Evolutionary conservation across 768 basidiomycete genomes (phyloP), one percentile per base, ranked within the genome.

Genomic region (Leccinum rimulosum): DNA sequence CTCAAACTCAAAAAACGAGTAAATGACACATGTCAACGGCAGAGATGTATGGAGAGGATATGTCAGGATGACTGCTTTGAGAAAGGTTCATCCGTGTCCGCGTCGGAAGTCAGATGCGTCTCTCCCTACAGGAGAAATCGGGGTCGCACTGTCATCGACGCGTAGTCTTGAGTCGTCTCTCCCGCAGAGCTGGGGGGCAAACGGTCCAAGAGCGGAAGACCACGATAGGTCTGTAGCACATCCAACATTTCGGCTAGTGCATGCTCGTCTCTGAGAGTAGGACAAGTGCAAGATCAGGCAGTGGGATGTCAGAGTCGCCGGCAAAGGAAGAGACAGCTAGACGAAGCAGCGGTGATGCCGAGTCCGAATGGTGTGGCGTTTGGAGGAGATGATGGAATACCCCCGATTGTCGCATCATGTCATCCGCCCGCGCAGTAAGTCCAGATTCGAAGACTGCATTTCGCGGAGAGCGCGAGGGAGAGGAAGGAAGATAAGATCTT

Each of bases 71-170:
- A 61, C 75, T 77, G 19, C 72, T 69, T 36, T 77, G 76, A 7
- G 77, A 77, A 31, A 74, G 62, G 25, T 48, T 77, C 74, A 50
- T 80, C 77, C 45, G 73, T 74, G 47, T 75, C 73, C 6, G 51
- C 40, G 6, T 74, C 72, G 1, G 65, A 55, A 5, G 71, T 72
- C 4, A 70, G 58, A 25, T 75, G 65, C 15, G 80, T 74, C 64
- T 86, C 84, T 28, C 91, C 93, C 94, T 93, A 97, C 8, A 96
- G 86, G 36, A 94, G 91, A 68, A 95, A 95, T 0, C 7, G 92
- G 92, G 1, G 87, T 82, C 14, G 86, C 85, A 28, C 80, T 83
- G 57, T 88, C 84, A 36, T 89, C 87, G 0, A 82, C 71, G 28
- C 83, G 80, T 14, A 91, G 70, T 77, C 69, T 84, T 87, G 72